phyloP scores from a whole-genome alignment of 2,329 filamentous ascomycete species.

The Lasiodiplodia hormozganensis region DNA sequence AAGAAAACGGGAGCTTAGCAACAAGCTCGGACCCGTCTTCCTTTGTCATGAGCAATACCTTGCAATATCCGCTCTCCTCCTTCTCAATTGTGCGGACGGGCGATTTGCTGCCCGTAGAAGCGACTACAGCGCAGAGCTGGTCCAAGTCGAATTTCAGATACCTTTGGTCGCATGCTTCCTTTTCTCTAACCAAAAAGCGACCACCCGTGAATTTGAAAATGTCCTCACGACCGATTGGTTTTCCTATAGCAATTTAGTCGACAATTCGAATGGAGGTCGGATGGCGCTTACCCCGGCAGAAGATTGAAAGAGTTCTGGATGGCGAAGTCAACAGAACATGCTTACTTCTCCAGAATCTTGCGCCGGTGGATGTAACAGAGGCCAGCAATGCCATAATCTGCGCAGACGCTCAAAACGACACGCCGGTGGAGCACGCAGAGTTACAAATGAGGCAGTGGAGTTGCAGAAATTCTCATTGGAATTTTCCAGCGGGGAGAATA shows the following conservation, averaged over 20 bases:
- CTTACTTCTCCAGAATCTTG: not conserved
- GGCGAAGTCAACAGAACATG: not conserved
- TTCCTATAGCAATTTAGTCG: slow-evolving; percentile 25
- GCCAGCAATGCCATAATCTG: not conserved
- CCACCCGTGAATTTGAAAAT: slow-evolving; percentile 40
- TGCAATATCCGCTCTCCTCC: slow-evolving; percentile 44
- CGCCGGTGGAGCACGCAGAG: too few species aligned
- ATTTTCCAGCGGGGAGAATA: not conserved
- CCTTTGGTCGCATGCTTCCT: slow-evolving; percentile 35
- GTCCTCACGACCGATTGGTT: slow-evolving; percentile 33
- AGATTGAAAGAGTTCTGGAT: not conserved
- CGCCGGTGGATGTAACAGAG: not conserved
- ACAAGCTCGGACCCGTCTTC: slow-evolving; percentile 38
- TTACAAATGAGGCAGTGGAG: not conserved
- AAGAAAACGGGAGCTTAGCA: slow-evolving; percentile 41
- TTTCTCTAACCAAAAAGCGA: slow-evolving; percentile 40
- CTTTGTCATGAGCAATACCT: slow-evolving; percentile 41
- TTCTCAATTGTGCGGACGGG: slow-evolving; percentile 40
- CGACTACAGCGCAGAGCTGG: slow-evolving; percentile 39
- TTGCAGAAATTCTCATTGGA: not conserved
- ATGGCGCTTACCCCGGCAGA: slow-evolving; percentile 10
- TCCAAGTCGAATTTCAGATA: slow-evolving; percentile 41
- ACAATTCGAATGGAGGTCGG: not conserved
- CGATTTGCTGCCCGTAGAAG: slow-evolving; percentile 34
- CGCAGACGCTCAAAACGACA: not conserved